Evolutionary conservation across 192 early-diverging fungal species (phyloP).

Genomic region (Backusella parvicylindrica): DNA sequence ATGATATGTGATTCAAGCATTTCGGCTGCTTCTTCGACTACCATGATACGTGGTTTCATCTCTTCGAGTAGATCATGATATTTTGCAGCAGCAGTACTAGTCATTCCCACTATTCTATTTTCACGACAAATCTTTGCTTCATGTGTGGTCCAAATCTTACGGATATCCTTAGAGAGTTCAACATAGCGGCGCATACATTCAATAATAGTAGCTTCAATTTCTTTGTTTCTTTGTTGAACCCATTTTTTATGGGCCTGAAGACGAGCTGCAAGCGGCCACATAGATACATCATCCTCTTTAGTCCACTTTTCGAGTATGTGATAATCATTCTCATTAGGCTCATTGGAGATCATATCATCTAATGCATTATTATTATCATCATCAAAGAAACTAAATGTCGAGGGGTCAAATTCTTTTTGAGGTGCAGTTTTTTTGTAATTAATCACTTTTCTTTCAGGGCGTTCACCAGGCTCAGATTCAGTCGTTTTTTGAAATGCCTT

Average conservation of each 20-base stretch:
- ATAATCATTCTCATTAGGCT: background rate
- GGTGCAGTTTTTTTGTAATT: conserved; percentile 18
- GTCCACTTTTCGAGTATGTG: conserved; percentile 16
- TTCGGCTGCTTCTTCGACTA: conserved; percentile 58
- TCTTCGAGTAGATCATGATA: conserved; percentile 47
- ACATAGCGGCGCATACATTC: conserved; percentile 18
- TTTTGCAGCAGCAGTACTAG: conserved; percentile 58
- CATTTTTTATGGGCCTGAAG: conserved; percentile 28
- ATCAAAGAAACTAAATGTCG: conserved; percentile 8
- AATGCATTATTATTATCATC: background rate
- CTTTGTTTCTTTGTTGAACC: conserved; percentile 10
- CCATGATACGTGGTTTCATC: conserved; percentile 45
- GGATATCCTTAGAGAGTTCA: conserved; percentile 14
- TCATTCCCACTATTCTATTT: conserved; percentile 52
- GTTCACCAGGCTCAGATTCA: conserved; percentile 6
- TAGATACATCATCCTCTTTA: conserved; percentile 26
- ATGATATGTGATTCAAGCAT: conserved; percentile 54
- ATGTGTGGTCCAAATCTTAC: background rate
- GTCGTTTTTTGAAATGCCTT: background rate
- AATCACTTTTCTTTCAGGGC: background rate
- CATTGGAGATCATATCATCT: background rate
- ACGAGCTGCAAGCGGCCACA: conserved; percentile 33
- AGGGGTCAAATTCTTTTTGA: conserved; percentile 3
- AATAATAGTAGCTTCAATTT: conserved; percentile 4
- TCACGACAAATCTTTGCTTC: conserved; percentile 30